Evolutionary conservation across 1,139 yeast species (phyloP).

Genomic region (Nakaseomyces bracarensis): DNA sequence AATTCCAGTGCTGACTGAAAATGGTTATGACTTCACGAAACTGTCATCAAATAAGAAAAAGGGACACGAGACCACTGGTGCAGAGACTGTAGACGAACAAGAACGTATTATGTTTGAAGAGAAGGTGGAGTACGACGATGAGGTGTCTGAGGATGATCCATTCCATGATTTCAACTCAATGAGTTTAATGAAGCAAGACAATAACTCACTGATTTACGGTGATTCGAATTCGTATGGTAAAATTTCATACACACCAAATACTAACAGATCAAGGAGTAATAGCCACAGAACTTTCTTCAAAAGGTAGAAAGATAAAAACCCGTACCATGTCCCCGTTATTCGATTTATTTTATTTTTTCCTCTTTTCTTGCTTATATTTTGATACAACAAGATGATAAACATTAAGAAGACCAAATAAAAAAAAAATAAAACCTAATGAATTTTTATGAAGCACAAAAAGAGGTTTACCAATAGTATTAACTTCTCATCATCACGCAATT

Average conservation of each 20-base stretch:
- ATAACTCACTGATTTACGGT: constrained; percentile 41
- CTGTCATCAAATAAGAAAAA: constrained; percentile 22
- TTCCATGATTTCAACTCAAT: constrained; percentile 83
- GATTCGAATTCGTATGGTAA: constrained; percentile 54
- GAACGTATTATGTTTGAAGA: constrained; percentile 38
- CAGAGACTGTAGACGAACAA: constrained; percentile 24
- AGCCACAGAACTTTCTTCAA: constrained; percentile 35
- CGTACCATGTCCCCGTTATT: no score
- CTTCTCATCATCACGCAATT: background rate
- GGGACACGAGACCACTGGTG: constrained; percentile 13
- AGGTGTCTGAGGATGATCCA: constrained; percentile 51
- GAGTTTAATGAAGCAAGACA: constrained; percentile 70
- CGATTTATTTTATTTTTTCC: no score
- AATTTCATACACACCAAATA: constrained; percentile 53
- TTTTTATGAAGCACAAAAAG: background rate
- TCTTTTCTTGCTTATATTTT: background rate
- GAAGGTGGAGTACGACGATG: constrained; percentile 29
- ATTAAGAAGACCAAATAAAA: no score
- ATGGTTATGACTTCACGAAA: constrained; percentile 37
- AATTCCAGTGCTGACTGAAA: constrained; percentile 74
- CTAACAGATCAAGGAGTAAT: constrained; percentile 35
- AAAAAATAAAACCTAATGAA: background rate
- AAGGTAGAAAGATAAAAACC: constrained; percentile 29
- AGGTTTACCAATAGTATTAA: background rate
- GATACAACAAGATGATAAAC: no score